Percentiles rank a stretch among this genome's conserved stretches.
These are phyloP conservation scores for Chaetomium strumarium DNA, from an alignment of 2,329 filamentous ascomycete genomes.

Conservation along the genomic window DNA sequence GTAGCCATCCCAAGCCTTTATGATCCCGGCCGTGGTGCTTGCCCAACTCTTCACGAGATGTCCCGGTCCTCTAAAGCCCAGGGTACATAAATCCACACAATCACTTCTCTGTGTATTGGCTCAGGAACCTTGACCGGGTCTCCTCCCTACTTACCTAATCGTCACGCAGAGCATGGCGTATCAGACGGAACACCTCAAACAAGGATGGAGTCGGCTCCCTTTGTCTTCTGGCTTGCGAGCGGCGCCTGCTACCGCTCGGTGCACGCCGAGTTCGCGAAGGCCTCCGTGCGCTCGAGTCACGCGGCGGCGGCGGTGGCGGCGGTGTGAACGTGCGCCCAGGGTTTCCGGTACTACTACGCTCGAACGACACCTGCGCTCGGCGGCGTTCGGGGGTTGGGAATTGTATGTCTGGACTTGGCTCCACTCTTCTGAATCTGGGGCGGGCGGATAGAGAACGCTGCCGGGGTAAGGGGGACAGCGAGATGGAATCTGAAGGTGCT, in stretches of 20 bases:
- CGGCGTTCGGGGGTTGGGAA: slow-evolving; percentile 8
- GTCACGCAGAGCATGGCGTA: slow-evolving; percentile 8
- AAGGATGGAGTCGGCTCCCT: not conserved
- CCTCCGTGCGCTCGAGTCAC: not conserved
- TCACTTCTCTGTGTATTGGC: no score
- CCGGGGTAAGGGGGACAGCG: not conserved
- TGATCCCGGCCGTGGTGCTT: no score
- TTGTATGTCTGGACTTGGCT: slow-evolving; percentile 3
- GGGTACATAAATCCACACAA: no score
- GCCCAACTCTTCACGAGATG: no score
- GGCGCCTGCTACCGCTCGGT: no score
- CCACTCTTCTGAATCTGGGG: not conserved
- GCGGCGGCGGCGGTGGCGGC: not conserved
- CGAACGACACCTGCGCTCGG: slow-evolving; percentile 1
- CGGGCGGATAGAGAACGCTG: not conserved
- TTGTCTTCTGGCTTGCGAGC: not conserved
- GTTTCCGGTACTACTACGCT: not conserved
- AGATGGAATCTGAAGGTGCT: not conserved
- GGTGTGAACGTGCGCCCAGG: not conserved
- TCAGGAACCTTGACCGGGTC: not conserved
- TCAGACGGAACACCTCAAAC: not conserved
- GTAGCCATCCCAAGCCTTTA: no score
- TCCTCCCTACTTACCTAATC: not conserved
- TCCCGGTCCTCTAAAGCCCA: no score
- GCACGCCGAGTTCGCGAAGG: not conserved